Evolutionary conservation across 2,329 filamentous ascomycete species (phyloP).

Genomic region (Verticillium isaacii): DNA sequence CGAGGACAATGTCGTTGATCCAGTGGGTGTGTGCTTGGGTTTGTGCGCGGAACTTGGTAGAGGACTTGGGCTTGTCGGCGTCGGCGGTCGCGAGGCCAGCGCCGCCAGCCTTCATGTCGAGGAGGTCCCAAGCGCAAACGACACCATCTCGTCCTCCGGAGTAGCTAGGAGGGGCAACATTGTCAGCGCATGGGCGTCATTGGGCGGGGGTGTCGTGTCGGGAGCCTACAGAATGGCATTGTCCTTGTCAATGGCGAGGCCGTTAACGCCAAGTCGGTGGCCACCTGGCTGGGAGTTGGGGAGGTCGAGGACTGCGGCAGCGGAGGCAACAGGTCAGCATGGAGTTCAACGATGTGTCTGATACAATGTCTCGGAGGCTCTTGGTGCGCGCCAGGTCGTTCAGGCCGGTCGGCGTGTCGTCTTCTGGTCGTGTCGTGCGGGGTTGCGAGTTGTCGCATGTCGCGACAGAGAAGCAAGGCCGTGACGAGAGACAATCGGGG

Average conservation of each 20-base stretch:
- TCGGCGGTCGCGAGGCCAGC: slow-evolving; percentile 14
- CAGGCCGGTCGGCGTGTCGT: neutral
- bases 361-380: neutral
- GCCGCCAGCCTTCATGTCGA: slow-evolving; percentile 48
- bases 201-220: slow-evolving; percentile 3
- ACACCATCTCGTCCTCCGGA: slow-evolving; percentile 93
- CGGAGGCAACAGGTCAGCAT: neutral
- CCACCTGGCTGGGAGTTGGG: slow-evolving; percentile 62
- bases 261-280: slow-evolving; percentile 92
- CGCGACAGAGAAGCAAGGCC: neutral
- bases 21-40: slow-evolving; percentile 83
- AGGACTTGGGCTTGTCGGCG: slow-evolving; percentile 35
- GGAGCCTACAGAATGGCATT: slow-evolving; percentile 77
- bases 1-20: slow-evolving; percentile 88
- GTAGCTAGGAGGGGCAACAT: slow-evolving; percentile 55
- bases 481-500: neutral
- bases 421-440: neutral
- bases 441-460: neutral
- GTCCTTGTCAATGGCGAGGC: slow-evolving; percentile 78
- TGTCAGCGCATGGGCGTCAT: slow-evolving; percentile 10
- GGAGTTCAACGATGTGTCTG: neutral
- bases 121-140: slow-evolving; percentile 91
- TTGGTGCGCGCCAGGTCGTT: neutral
- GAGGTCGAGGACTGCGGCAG: slow-evolving; percentile 49
- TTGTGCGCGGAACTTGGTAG: slow-evolving; percentile 56